Conservation (phyloP, 2,329 filamentous ascomycete species). For the Scedosporium aurantiacum region DNA sequence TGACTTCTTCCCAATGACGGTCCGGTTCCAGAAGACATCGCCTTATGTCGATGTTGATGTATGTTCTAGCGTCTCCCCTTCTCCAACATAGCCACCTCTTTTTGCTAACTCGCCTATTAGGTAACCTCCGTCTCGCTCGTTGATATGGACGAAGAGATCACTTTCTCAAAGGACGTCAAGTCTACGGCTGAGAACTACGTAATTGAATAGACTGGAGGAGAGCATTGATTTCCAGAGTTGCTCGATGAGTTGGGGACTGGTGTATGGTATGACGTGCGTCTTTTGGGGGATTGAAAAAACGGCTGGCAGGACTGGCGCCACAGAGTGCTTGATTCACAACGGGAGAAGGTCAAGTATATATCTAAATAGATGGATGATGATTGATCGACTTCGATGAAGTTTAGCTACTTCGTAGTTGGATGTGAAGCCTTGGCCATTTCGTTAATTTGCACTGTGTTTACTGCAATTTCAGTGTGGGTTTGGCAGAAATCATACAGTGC, state of each 20-base stretch:
- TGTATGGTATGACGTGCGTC: background rate
- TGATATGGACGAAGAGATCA: constrained; percentile 67
- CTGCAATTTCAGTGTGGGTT: too few species aligned
- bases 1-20: constrained; percentile 96
- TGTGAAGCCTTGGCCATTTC: background rate
- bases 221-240: background rate
- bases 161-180: constrained; percentile 73
- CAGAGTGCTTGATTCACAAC: background rate
- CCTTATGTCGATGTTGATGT: constrained; percentile 93
- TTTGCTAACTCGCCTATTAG: constrained; percentile 23
- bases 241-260: background rate
- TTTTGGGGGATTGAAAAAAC: background rate
- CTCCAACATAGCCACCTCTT: constrained; percentile 1
- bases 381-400: background rate
- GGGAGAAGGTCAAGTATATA: background rate
- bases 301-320: background rate
- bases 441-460: background rate
- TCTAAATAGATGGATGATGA: background rate
- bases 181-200: constrained; percentile 65
- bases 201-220: constrained; percentile 48
- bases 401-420: background rate
- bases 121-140: constrained; percentile 59
- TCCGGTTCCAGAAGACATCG: constrained; percentile 74
- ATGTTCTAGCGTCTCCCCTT: constrained; percentile 30
- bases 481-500: too few species aligned